These are phyloP conservation scores for Cutaneotrichosporon cyanovorans DNA, from an alignment of 1,284 basidiomycete species.

Conservation along the genomic window DNA sequence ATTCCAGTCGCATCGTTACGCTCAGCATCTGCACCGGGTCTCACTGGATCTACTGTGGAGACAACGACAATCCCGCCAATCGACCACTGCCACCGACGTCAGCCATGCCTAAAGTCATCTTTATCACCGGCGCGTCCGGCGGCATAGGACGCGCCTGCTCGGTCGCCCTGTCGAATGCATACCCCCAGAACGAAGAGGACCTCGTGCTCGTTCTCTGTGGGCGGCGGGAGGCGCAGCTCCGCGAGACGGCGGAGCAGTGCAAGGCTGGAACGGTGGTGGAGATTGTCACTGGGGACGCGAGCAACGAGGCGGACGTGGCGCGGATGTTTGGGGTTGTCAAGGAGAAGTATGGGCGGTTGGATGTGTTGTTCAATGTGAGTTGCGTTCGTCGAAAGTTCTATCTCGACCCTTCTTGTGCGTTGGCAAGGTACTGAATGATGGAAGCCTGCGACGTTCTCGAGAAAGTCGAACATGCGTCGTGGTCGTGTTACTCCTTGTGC, in stretches of 20 bases:
- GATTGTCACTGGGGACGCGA: conserved; percentile 55
- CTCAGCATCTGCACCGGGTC: too few relatives aligned
- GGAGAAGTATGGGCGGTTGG: conserved; percentile 59
- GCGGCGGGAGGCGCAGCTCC: conserved; percentile 54
- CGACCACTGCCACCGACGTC: too few relatives aligned
- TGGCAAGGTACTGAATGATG: neutral
- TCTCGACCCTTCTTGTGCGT: too few relatives aligned
- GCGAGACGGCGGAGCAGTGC: conserved; percentile 50
- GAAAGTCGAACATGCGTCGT: too few relatives aligned
- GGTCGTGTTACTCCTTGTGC: too few relatives aligned
- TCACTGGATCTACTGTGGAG: too few relatives aligned
- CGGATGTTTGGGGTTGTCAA: conserved; percentile 55
- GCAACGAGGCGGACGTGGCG: conserved; percentile 29
- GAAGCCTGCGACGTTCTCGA: neutral
- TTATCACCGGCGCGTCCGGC: conserved; percentile 44
- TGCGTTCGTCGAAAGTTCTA: too few relatives aligned
- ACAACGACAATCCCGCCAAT: too few relatives aligned
- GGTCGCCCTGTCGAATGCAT: conserved; percentile 51
- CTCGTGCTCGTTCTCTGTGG: conserved; percentile 54
- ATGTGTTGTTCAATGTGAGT: conserved; percentile 69
- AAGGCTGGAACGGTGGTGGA: conserved; percentile 44
- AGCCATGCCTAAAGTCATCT: conserved; percentile 23
- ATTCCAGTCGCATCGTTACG: too few relatives aligned
- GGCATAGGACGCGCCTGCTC: conserved; percentile 53
- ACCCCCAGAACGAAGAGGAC: conserved; percentile 48